These are phyloP conservation scores for Ustilago trichophora DNA, from an alignment of 1,284 basidiomycete genomes.

Conservation along the genomic window DNA sequence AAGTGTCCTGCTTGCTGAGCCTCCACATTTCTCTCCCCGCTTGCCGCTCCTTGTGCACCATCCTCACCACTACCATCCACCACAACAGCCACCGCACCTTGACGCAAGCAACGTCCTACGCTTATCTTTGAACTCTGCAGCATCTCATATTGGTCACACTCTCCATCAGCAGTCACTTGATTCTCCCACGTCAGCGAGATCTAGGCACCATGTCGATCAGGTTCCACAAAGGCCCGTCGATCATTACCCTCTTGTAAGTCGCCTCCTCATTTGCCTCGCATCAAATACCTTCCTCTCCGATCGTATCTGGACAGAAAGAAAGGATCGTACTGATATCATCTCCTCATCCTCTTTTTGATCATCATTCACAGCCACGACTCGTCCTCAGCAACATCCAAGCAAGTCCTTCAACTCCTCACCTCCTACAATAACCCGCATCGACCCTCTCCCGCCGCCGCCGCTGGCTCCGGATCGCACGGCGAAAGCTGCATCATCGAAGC, in stretches of 20 bases:
- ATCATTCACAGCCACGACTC: constrained; percentile 16
- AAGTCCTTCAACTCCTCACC: constrained; percentile 27
- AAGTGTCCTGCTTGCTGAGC: too few relatives aligned
- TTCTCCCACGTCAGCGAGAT: background rate
- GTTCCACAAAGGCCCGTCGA: constrained; percentile 35
- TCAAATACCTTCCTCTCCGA: background rate
- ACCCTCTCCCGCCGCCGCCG: constrained; percentile 5
- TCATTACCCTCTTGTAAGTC: constrained; percentile 45
- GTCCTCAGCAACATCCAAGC: constrained; percentile 21
- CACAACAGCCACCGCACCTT: background rate
- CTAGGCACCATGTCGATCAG: constrained; percentile 28
- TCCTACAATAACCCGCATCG: constrained; percentile 6
- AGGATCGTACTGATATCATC: too few relatives aligned
- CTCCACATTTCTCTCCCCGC: constrained; percentile 14
- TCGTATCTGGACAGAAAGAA: too few relatives aligned
- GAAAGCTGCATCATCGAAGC: constrained; percentile 29
- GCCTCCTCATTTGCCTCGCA: background rate
- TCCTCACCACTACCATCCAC: background rate
- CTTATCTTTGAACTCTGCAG: too few relatives aligned
- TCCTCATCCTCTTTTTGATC: background rate
- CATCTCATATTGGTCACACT: too few relatives aligned
- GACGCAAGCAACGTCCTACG: too few relatives aligned
- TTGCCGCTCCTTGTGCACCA: too few relatives aligned
- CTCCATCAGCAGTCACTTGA: too few relatives aligned
- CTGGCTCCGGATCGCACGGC: constrained; percentile 13